A percentile compares a stretch with the other conserved stretches of the same genome.
Evolutionary conservation across 352 stramenopile species (phyloP).

Genomic region (Phytophthora cactorum): DNA sequence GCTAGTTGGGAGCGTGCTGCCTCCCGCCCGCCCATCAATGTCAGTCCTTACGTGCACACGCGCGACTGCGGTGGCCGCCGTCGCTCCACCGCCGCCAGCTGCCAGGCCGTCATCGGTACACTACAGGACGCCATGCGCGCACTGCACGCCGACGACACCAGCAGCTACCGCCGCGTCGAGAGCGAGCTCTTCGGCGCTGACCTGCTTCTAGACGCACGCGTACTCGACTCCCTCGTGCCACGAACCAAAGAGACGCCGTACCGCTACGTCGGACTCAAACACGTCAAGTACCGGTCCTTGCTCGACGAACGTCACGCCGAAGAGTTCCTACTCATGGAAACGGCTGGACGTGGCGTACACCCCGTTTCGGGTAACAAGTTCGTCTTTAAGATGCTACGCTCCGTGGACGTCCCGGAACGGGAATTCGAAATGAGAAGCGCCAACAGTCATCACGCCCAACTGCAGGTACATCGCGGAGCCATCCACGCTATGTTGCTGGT

Average conservation of each 20-base stretch:
- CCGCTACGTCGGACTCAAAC: conserved; percentile 80
- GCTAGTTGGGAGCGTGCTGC: conserved; percentile 44
- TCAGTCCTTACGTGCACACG: conserved; percentile 54
- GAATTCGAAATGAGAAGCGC: conserved; percentile 52
- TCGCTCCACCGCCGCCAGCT: conserved; percentile 57
- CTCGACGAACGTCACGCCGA: conserved; percentile 61
- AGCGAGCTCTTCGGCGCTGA: conserved; percentile 60
- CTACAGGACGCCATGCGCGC: conserved; percentile 66
- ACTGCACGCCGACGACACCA: conserved; percentile 58
- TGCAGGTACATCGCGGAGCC: conserved; percentile 57
- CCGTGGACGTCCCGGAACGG: conserved; percentile 52
- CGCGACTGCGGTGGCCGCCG: conserved; percentile 49
- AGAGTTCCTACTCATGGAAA: conserved; percentile 73
- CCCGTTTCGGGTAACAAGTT: conserved; percentile 48
- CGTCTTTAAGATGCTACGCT: conserved; percentile 70
- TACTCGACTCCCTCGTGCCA: conserved; percentile 72
- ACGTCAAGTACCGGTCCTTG: conserved; percentile 75
- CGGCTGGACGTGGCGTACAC: conserved; percentile 52
- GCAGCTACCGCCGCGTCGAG: conserved; percentile 60
- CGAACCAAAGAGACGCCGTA: conserved; percentile 74
- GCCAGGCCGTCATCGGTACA: conserved; percentile 61
- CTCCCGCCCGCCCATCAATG: conserved; percentile 47
- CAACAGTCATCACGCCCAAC: conserved; percentile 51
- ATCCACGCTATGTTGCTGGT: conserved; percentile 71
- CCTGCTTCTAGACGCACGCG: conserved; percentile 67